phyloP scores from a whole-genome alignment of 768 basidiomycete genomes.

The Rhodotorula toruloides region DNA sequence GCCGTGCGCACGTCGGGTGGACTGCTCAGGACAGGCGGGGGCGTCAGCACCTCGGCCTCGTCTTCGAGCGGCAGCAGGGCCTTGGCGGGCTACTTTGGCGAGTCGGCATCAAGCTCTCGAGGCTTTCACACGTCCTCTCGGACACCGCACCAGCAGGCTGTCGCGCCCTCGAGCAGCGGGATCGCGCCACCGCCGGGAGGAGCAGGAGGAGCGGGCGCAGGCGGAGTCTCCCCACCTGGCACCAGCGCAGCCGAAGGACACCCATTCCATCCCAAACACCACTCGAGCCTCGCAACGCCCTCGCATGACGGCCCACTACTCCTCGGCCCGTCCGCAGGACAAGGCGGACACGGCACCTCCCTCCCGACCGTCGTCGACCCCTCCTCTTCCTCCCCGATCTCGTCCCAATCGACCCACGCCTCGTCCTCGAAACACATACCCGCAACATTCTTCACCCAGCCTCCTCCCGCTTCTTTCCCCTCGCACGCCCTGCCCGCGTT shows the following conservation, averaged over 20 bases:
- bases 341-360: background rate
- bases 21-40: too few species aligned
- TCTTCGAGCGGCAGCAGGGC: background rate
- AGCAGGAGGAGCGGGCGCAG: background rate
- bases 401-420: constrained; percentile 31
- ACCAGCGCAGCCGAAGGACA: too few species aligned
- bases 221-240: background rate
- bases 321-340: background rate
- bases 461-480: constrained; percentile 15
- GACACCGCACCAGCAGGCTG: constrained; percentile 3
- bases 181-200: background rate
- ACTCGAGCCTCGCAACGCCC: background rate
- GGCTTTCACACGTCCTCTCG: background rate
- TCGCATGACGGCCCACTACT: constrained; percentile 6
- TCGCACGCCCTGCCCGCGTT: constrained; percentile 29
- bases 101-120: background rate
- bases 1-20: too few species aligned
- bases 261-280: constrained; percentile 1
- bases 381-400: background rate
- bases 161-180: background rate
- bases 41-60: background rate
- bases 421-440: constrained; percentile 33
- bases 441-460: constrained; percentile 43
- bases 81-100: background rate
- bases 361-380: background rate